Evolutionary conservation across 2,329 filamentous ascomycete species (phyloP), one percentile per base, ranked within the genome.

Genomic region (Alternaria ethzedia): DNA sequence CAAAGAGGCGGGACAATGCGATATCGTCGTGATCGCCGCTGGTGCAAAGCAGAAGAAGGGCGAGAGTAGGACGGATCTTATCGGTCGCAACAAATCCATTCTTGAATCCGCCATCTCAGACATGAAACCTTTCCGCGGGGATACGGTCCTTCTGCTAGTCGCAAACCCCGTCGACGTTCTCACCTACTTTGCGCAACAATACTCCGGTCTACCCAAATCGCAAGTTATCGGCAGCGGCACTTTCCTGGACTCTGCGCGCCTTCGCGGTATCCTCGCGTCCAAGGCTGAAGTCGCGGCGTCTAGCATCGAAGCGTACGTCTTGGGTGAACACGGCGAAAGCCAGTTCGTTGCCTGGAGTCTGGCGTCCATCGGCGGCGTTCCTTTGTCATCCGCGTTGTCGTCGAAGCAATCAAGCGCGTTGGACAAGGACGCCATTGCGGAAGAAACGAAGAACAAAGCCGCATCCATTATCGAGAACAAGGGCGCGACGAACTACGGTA

Each of bases 131-230:
- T 69, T 72, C 15, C 62, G 61, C 11, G 3, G 23, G 10, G 63
- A 72, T 36, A 65, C 69, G 1, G 58, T 71, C 17, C 60, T 72
- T 1, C 55, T 71, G 7, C 58, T 72, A 8, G 70, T 72, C 15
- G 69, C 70, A 26, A 72, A 72, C 55, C 70, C 70, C n/a, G 70
- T 72, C 36, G 70, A 72, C 15, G 63, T 70, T 0, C 63, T 72
- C 3, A 71, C 70, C 26, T 67, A 66, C 49, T 71, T 71, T 15
- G 70, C 70, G 0, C 70, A 70, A 21, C 25, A 67, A 6, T 71
- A 60, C 59, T 62, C 67, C 6, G 17, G 25, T 1, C 62, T 72
- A 0, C 69, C 70, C 0, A 61, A 64, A n/a, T 15, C 55, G 4
- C 69, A 71, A 15, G 67, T 72, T 30, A 51, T 72, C 21, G 70